Evolutionary conservation across 139 green algal species (phyloP).

Genomic region (Tetraselmis striata): DNA sequence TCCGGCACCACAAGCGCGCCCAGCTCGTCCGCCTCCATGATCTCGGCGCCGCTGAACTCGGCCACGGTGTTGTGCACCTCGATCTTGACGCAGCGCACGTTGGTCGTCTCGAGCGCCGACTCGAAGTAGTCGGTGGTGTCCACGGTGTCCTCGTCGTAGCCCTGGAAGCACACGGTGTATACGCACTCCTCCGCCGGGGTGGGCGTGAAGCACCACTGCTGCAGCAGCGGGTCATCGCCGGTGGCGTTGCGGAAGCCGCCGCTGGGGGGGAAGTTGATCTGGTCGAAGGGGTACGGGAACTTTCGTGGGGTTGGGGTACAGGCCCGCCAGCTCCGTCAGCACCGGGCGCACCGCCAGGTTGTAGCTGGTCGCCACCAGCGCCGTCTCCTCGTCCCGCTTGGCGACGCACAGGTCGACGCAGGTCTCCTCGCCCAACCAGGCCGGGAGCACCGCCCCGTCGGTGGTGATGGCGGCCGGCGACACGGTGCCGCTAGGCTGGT

Average conservation of each 20-base stretch:
- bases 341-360: slow-evolving; percentile 1
- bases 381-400: not conserved
- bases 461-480: not conserved
- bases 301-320: slow-evolving; percentile 1
- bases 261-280: slow-evolving; percentile 26
- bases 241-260: not conserved
- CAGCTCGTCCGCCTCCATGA: not conserved
- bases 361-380: not conserved
- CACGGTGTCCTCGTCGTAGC: slow-evolving; percentile 4
- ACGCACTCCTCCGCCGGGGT: slow-evolving; percentile 19
- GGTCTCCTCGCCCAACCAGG: slow-evolving; percentile 8
- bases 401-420: slow-evolving; percentile 20
- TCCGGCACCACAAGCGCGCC: slow-evolving; percentile 9
- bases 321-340: not conserved
- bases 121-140: not conserved
- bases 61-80: slow-evolving; percentile 19
- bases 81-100: slow-evolving; percentile 19
- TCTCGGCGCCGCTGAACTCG: slow-evolving; percentile 5
- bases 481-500: not conserved
- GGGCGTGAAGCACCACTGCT: slow-evolving; percentile 21
- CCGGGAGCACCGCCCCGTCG: not conserved
- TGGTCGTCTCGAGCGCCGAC: slow-evolving; percentile 7
- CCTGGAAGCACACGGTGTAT: slow-evolving; percentile 29
- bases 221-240: slow-evolving; percentile 8
- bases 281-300: slow-evolving; percentile 22